A percentile compares a stretch with the other conserved stretches of the same genome.
These are phyloP conservation scores for Geotrichum restrictum DNA, from an alignment of 1,139 yeast genomes.

Conservation along the genomic window DNA sequence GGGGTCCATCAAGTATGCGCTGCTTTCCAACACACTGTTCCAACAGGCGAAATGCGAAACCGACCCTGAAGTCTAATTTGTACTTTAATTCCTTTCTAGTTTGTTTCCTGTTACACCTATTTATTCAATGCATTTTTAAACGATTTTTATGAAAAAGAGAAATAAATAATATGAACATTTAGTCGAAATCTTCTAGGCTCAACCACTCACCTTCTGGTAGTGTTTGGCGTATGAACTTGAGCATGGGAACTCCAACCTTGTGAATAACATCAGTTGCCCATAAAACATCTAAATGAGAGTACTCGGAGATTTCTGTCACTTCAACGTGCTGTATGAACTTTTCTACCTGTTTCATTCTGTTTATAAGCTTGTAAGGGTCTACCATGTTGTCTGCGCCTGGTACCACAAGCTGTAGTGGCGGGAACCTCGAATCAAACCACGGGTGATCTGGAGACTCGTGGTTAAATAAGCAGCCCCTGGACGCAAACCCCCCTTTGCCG, in stretches of 20 bases:
- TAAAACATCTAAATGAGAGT: constrained; percentile 84
- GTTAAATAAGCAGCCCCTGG: constrained; percentile 54
- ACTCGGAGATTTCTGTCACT: constrained; percentile 41
- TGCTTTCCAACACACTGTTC: constrained; percentile 21
- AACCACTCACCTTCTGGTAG: constrained; percentile 1
- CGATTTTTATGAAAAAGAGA: not conserved
- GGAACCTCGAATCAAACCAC: constrained; percentile 55
- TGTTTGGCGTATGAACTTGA: constrained; percentile 28
- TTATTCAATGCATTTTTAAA: not conserved
- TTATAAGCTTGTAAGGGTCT: constrained; percentile 57
- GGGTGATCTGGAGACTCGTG: constrained; percentile 29
- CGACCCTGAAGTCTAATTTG: not conserved
- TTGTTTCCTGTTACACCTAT: constrained; percentile 2
- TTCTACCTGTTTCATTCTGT: constrained; percentile 41
- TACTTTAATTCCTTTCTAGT: not conserved
- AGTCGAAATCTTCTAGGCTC: not conserved
- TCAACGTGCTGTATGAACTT: constrained; percentile 21
- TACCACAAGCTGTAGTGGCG: constrained; percentile 58
- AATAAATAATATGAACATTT: no score
- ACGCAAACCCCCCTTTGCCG: constrained; percentile 50
- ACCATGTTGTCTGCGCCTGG: constrained; percentile 66
- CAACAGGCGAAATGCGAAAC: constrained; percentile 18
- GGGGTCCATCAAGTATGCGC: constrained; percentile 36
- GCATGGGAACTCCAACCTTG: constrained; percentile 46
- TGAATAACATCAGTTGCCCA: constrained; percentile 80